phyloP scores from a whole-genome alignment of 768 basidiomycete species.

The Lactarius vividus region DNA sequence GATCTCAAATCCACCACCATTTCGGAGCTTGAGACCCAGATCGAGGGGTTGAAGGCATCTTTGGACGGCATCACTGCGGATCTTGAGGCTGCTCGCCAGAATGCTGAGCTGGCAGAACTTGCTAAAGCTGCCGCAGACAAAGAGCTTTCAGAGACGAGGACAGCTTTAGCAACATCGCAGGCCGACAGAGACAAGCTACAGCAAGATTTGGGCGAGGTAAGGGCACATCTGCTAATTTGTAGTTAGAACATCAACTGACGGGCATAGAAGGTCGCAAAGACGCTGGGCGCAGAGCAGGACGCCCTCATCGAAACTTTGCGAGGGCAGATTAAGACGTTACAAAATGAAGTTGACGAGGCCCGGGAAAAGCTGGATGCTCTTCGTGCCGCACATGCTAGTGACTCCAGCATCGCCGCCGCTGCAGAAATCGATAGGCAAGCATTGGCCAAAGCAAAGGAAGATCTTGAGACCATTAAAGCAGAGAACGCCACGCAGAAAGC shows the following conservation, averaged over 20 bases:
- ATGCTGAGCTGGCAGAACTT: conserved; percentile 47
- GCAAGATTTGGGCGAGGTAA: conserved; percentile 51
- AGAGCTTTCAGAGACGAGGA: conserved; percentile 45
- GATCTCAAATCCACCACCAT: conserved; percentile 51
- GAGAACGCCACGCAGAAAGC: conserved; percentile 52
- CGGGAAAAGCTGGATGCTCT: conserved; percentile 54
- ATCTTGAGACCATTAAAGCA: conserved; percentile 52
- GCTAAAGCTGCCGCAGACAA: conserved; percentile 49
- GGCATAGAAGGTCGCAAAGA: conserved; percentile 49
- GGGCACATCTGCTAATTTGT: conserved; percentile 26
- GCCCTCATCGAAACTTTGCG: conserved; percentile 49
- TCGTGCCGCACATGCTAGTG: conserved; percentile 45
- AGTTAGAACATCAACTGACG: not conserved
- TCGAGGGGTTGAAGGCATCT: conserved; percentile 48
- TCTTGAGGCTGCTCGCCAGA: conserved; percentile 44
- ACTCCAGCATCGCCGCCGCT: conserved; percentile 42
- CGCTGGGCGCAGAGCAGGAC: conserved; percentile 41
- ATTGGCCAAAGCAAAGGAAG: conserved; percentile 58
- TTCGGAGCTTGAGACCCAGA: conserved; percentile 50
- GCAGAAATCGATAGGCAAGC: conserved; percentile 65
- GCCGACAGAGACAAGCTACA: conserved; percentile 37
- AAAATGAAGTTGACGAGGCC: conserved; percentile 47
- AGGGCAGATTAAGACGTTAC: conserved; percentile 49
- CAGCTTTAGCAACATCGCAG: conserved; percentile 41
- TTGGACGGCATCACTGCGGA: conserved; percentile 49